Conservation (phyloP, 306 rosid genomes). For the Cyamopsis tetragonoloba region DNA sequence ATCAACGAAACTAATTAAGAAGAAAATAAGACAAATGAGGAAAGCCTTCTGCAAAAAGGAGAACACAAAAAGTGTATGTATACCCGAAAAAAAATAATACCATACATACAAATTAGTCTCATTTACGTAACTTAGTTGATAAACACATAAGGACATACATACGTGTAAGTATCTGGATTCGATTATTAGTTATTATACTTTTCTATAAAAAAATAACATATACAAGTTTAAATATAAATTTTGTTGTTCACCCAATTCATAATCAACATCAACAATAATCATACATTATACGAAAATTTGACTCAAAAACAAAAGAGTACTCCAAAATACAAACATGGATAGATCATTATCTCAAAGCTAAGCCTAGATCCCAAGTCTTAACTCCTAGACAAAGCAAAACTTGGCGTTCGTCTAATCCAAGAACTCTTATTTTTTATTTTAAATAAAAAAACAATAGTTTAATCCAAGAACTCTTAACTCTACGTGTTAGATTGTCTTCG, state of each 20-base stretch:
- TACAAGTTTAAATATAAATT: neutral
- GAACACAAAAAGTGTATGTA: neutral
- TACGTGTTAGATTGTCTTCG: neutral
- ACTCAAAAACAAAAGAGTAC: constrained; percentile 8
- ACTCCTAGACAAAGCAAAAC: neutral
- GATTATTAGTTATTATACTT: no score
- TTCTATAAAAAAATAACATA: no score
- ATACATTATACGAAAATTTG: neutral
- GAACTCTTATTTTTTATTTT: neutral
- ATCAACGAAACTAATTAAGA: neutral
- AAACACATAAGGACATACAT: no score
- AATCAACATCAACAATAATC: constrained; percentile 6
- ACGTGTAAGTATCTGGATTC: no score
- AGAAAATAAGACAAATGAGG: no score
- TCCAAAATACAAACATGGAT: neutral
- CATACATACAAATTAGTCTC: no score
- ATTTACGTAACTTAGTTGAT: no score
- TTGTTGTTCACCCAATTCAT: constrained; percentile 28
- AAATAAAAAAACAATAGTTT: no score
- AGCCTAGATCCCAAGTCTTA: neutral
- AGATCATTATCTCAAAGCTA: neutral
- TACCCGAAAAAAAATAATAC: neutral
- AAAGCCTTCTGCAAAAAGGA: neutral
- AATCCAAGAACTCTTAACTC: neutral
- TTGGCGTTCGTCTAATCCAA: neutral